These are phyloP conservation scores for Penicillium nordicum DNA, from an alignment of 2,329 filamentous ascomycete genomes.

Conservation along the genomic window DNA sequence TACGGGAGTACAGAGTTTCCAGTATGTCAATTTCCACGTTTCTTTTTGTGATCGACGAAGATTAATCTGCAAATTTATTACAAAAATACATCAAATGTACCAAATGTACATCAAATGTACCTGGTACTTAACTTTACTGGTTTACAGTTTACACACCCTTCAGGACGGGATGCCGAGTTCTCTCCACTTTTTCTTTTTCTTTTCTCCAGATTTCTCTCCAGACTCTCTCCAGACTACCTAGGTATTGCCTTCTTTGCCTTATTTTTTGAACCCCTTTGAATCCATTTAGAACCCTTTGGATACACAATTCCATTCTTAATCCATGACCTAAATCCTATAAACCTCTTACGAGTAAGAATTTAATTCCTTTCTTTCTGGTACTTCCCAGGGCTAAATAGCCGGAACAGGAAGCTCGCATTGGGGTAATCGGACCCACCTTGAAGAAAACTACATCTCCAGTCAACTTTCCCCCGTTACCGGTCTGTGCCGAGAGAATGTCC, in stretches of 20 bases:
- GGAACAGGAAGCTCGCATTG: conserved; percentile 18
- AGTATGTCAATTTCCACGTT: not conserved
- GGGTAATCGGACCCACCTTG: conserved; percentile 20
- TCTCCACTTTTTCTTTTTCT: not conserved
- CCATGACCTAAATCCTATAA: not conserved
- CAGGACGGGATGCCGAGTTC: not conserved
- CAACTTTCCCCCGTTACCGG: conserved; percentile 11
- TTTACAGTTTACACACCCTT: not conserved
- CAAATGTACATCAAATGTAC: not conserved
- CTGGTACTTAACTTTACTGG: not conserved
- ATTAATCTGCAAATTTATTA: not conserved
- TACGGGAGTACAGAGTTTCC: not conserved
- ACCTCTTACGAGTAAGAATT: not conserved
- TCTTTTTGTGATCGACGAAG: not conserved
- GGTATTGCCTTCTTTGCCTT: not conserved
- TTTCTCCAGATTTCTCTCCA: not conserved
- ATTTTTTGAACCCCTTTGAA: not conserved
- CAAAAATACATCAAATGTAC: not conserved
- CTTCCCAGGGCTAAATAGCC: not conserved
- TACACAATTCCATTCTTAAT: not conserved
- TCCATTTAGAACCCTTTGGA: too few relatives aligned
- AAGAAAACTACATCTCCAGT: not conserved
- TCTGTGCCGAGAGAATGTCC: conserved; percentile 28
- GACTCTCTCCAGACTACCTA: not conserved
- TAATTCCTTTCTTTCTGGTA: not conserved